Percentiles rank a stretch among this genome's conserved stretches.
These are phyloP conservation scores for Pichia pseudocactophila DNA, from an alignment of 805 yeast species.

Conservation along the genomic window DNA sequence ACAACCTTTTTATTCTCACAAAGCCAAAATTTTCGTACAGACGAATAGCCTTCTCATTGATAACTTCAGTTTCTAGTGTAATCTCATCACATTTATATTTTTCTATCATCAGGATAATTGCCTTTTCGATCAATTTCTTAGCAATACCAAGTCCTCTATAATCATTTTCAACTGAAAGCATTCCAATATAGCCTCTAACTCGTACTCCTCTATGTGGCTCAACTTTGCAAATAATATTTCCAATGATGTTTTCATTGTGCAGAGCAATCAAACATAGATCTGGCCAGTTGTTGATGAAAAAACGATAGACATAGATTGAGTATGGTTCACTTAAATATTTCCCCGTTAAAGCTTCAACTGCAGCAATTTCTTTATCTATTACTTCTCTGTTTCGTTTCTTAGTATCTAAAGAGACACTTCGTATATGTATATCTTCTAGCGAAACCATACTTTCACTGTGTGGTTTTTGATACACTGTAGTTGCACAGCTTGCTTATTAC, in stretches of 20 bases:
- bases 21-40: slow-evolving; percentile 33
- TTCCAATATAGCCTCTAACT: slow-evolving; percentile 87
- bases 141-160: slow-evolving; percentile 81
- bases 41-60: slow-evolving; percentile 38
- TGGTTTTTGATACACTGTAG: neutral
- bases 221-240: slow-evolving; percentile 75
- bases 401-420: slow-evolving; percentile 15
- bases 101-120: slow-evolving; percentile 57
- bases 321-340: slow-evolving; percentile 87
- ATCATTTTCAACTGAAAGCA: slow-evolving; percentile 75
- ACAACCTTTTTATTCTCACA: slow-evolving; percentile 44
- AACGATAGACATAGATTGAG: slow-evolving; percentile 85
- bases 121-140: slow-evolving; percentile 50
- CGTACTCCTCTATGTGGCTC: slow-evolving; percentile 69
- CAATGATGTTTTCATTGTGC: slow-evolving; percentile 42
- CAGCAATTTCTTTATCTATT: slow-evolving; percentile 36
- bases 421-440: slow-evolving; percentile 12
- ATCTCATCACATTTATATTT: slow-evolving; percentile 71
- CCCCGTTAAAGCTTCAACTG: slow-evolving; percentile 50
- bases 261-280: slow-evolving; percentile 63
- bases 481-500: neutral
- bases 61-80: slow-evolving; percentile 87
- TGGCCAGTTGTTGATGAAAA: slow-evolving; percentile 88
- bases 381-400: slow-evolving; percentile 7
- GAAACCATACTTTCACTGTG: slow-evolving; percentile 1